Evolutionary conservation across 176 grass and related monocot genomes (phyloP), one percentile per base, ranked within the genome.

Genomic region (Otatea glauca): DNA sequence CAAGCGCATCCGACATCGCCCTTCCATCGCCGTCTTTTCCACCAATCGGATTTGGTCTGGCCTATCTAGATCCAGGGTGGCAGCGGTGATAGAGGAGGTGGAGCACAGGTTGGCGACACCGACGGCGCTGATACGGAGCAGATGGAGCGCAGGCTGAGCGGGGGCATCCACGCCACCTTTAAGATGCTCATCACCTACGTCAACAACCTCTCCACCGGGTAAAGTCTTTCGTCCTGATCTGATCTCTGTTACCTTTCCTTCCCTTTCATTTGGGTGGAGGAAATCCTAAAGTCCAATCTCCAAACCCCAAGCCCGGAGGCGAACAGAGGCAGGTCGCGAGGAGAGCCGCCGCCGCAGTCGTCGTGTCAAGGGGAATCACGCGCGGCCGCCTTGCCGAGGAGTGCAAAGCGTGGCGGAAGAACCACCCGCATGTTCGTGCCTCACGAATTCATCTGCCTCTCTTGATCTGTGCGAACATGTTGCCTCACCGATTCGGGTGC

Each of bases 111-210:
- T 91, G 45, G 64, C 94, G 12, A 87, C 94, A 65, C 94, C 92
- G 55, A 92, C 91, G 48, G 84, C 79, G 61, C 89, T 92, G 88
- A 92, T 97, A 71, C 78, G 92, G 43, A 25, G 85, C 80, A 97
- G 92, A 97, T 97, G 94, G 85, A 97, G 68, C 89, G 89, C 34
- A 92, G 94, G 13, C 92, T 97, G 66, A 67, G 86, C 73, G 91
- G 88, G 45, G 94, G 92, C 70, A 73, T 61, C 55, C 84, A 89
- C 44, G 69, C 76, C n/a, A 70, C 63, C 53, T 81, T 97, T 48
- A 97, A 94, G 94, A 97, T 97, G 94, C 92, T 97, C 72, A 90
- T 94, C 55, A 89, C 90, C 88, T 97, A 97, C 86, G 92, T 97
- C 20, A 90, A 94, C 85, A 94, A 92, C 75, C 90, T 97, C 0